Evolutionary conservation across 2,329 filamentous ascomycete species (phyloP).

Genomic region (Colletotrichum sp.): DNA sequence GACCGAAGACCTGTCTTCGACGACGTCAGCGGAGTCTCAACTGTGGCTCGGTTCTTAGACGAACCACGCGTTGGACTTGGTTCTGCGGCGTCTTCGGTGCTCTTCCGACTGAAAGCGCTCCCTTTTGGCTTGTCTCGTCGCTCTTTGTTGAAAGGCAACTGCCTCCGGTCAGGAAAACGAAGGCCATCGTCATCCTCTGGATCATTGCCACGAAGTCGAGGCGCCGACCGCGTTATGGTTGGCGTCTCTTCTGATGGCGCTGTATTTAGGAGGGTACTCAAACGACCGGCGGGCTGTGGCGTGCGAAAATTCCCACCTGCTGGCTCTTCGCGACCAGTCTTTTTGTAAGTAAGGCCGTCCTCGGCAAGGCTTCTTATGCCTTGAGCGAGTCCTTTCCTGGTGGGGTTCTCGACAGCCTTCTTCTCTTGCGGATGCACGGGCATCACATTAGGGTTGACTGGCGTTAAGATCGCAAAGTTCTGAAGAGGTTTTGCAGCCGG

Average conservation of each 20-base stretch:
- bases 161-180: constrained; percentile 43
- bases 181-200: constrained; percentile 26
- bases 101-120: background rate
- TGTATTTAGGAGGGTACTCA: constrained; percentile 39
- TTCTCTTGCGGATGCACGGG: constrained; percentile 25
- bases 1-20: constrained; percentile 53
- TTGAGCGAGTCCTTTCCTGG: constrained; percentile 31
- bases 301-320: constrained; percentile 16
- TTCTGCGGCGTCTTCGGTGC: background rate
- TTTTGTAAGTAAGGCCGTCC: constrained; percentile 44
- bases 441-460: constrained; percentile 40
- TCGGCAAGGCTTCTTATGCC: constrained; percentile 52
- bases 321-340: constrained; percentile 8
- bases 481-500: constrained; percentile 24
- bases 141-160: constrained; percentile 44
- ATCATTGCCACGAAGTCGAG: constrained; percentile 25
- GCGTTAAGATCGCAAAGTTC: constrained; percentile 37
- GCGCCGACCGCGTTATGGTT: constrained; percentile 28
- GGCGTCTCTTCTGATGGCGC: constrained; percentile 27
- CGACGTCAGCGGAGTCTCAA: constrained; percentile 10
- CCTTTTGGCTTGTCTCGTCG: constrained; percentile 13
- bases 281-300: constrained; percentile 28
- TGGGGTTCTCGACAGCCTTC: constrained; percentile 19
- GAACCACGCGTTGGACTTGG: background rate
- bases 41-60: background rate